These are phyloP conservation scores for Penicillium digitatum DNA, from an alignment of 2,329 filamentous ascomycete species.

Conservation along the genomic window DNA sequence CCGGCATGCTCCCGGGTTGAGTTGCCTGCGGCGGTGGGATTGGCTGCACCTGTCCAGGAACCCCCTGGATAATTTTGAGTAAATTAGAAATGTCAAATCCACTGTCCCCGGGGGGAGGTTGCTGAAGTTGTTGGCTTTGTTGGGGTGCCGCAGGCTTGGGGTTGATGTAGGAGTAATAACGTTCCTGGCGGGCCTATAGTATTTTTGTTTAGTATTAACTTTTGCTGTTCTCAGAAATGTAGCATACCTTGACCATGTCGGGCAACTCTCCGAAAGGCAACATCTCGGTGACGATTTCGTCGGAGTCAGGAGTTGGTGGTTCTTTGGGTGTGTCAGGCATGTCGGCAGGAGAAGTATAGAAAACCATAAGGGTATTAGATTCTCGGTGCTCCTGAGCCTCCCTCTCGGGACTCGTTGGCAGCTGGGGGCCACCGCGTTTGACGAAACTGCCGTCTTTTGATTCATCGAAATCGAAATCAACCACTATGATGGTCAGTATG, in stretches of 20 bases:
- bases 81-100: conserved; percentile 40
- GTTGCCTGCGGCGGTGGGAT: conserved; percentile 29
- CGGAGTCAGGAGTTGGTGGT: conserved; percentile 37
- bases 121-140: conserved; percentile 23
- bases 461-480: conserved; percentile 40
- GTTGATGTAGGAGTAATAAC: conserved; percentile 38
- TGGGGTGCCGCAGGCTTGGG: conserved; percentile 28
- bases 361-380: conserved; percentile 47
- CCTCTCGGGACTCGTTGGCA: conserved; percentile 41
- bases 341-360: conserved; percentile 46
- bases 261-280: conserved; percentile 43
- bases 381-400: conserved; percentile 47
- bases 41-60: conserved; percentile 30
- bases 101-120: conserved; percentile 18
- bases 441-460: conserved; percentile 35
- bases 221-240: background rate
- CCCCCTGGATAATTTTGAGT: conserved; percentile 40
- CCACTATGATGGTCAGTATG: conserved; percentile 27
- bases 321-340: conserved; percentile 48
- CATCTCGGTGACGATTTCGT: conserved; percentile 36
- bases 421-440: conserved; percentile 42
- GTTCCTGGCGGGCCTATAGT: conserved; percentile 39
- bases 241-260: conserved; percentile 40
- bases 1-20: conserved; percentile 26
- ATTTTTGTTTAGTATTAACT: conserved; percentile 12